These are phyloP conservation scores for Myrica gale DNA, from an alignment of 306 rosid species.

Conservation along the genomic window DNA sequence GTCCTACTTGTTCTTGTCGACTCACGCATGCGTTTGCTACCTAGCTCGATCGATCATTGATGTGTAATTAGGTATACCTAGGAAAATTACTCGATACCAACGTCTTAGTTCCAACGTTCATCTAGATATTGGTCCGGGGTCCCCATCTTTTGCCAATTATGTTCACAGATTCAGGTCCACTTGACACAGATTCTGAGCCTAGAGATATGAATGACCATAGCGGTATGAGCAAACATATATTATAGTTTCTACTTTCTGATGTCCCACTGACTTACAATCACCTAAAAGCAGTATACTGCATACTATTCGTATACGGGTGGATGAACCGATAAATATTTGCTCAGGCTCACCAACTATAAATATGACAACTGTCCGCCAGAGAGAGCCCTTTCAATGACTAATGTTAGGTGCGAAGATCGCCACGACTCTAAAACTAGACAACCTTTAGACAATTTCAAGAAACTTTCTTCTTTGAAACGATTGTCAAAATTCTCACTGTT, in stretches of 20 bases:
- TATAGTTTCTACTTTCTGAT: not conserved
- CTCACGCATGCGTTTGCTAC: slow-evolving; percentile 13
- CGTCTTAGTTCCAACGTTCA: slow-evolving; percentile 17
- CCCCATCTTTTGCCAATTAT: slow-evolving; percentile 24
- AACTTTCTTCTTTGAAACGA: not conserved
- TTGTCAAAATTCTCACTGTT: slow-evolving; percentile 16
- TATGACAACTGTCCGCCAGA: slow-evolving; percentile 22
- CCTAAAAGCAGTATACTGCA: slow-evolving; percentile 1
- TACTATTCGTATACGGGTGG: not conserved
- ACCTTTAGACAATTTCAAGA: slow-evolving; percentile 13
- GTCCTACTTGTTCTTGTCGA: slow-evolving; percentile 9
- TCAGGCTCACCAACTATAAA: slow-evolving; percentile 19
- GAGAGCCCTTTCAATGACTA: slow-evolving; percentile 10
- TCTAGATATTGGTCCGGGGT: slow-evolving; percentile 29
- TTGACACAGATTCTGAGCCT: slow-evolving; percentile 17
- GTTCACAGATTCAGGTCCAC: slow-evolving; percentile 24
- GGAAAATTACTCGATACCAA: slow-evolving; percentile 38
- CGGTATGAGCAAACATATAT: too few species aligned
- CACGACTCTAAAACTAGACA: slow-evolving; percentile 12
- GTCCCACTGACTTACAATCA: slow-evolving; percentile 1
- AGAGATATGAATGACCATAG: not conserved
- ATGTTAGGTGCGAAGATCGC: slow-evolving; percentile 12
- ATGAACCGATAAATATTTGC: slow-evolving; percentile 15
- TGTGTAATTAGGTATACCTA: slow-evolving; percentile 19
- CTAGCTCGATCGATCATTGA: not conserved